Conservation (phyloP, 192 early-diverging fungal genomes). For the Martensiomyces pterosporus region DNA sequence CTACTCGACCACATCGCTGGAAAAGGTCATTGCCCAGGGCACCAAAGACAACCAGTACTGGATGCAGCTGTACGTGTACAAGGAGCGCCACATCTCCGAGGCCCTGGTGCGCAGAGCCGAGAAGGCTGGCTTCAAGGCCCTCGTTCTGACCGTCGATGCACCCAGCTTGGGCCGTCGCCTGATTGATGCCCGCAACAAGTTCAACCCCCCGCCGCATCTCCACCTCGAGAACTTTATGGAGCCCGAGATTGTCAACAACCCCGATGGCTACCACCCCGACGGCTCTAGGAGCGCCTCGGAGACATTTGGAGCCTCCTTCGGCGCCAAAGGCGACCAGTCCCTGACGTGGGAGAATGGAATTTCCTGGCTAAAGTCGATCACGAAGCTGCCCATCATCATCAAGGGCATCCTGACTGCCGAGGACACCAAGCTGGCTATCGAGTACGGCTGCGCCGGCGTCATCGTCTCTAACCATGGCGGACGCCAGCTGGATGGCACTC, state of each 20-base stretch:
- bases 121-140: slow-evolving; percentile 67
- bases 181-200: slow-evolving; percentile 55
- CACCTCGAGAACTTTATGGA: slow-evolving; percentile 62
- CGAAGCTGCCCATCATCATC: slow-evolving; percentile 79
- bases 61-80: slow-evolving; percentile 86
- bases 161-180: slow-evolving; percentile 57
- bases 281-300: slow-evolving; percentile 11
- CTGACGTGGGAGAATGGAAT: slow-evolving; percentile 85
- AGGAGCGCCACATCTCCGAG: slow-evolving; percentile 61
- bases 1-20: slow-evolving; percentile 59
- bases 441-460: slow-evolving; percentile 75
- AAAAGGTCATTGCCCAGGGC: slow-evolving; percentile 58
- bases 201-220: slow-evolving; percentile 59
- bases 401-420: slow-evolving; percentile 91
- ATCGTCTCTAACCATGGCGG: slow-evolving; percentile 97
- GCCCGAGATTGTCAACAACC: slow-evolving; percentile 11
- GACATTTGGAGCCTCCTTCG: slow-evolving; percentile 48
- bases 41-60: slow-evolving; percentile 51
- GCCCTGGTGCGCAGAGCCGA: slow-evolving; percentile 69
- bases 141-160: slow-evolving; percentile 59
- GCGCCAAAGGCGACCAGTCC: slow-evolving; percentile 60
- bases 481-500: slow-evolving; percentile 82
- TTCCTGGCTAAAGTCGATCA: slow-evolving; percentile 80
- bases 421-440: slow-evolving; percentile 82
- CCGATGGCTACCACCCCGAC: slow-evolving; percentile 7